Evolutionary conservation across 2,329 filamentous ascomycete genomes (phyloP).

Genomic region (Xylariales sp.): DNA sequence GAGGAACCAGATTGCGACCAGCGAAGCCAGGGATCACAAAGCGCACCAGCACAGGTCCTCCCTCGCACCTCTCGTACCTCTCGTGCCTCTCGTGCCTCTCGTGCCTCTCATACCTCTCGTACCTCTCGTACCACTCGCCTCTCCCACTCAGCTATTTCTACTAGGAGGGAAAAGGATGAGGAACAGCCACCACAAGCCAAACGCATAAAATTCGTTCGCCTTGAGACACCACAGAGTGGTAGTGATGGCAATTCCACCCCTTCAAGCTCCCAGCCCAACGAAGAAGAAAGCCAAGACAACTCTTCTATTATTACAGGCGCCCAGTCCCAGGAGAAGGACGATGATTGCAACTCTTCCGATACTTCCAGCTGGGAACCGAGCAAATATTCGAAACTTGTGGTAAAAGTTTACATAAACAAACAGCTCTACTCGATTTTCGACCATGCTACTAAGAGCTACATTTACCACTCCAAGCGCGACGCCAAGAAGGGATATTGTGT

Average conservation of each 20-base stretch:
- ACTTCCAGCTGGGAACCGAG: neutral
- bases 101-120: no score
- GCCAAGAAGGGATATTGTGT: neutral
- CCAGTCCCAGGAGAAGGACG: no score
- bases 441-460: neutral
- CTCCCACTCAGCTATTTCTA: neutral
- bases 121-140: neutral
- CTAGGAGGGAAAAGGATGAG: neutral
- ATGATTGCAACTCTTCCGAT: no score
- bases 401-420: neutral
- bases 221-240: no score
- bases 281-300: no score
- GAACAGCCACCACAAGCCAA: neutral
- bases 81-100: neutral
- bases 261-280: neutral
- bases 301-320: no score
- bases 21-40: neutral
- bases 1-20: neutral
- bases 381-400: neutral
- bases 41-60: no score
- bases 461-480: neutral
- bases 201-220: no score
- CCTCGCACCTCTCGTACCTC: neutral
- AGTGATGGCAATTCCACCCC: no score
- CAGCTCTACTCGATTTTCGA: slow-evolving; percentile 8